A percentile compares a stretch with the other conserved stretches of the same genome.
These are phyloP conservation scores for Salix purpurea DNA, from an alignment of 345 rosid genomes.

Conservation along the genomic window DNA sequence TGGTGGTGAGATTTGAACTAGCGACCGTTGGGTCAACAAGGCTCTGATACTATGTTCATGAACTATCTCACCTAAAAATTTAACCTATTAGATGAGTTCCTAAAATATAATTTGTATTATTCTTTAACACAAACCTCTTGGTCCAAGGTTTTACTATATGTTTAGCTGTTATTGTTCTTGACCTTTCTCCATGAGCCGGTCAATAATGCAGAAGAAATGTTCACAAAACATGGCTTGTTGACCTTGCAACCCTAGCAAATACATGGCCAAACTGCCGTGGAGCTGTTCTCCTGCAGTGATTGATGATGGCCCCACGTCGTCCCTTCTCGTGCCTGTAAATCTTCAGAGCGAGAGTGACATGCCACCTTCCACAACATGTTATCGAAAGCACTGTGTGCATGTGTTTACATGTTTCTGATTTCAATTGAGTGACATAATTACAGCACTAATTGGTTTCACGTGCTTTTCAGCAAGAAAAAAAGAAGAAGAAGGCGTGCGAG, in stretches of 20 bases:
- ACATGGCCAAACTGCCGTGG: not conserved
- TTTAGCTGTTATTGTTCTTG: not conserved
- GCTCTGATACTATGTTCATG: too few species aligned
- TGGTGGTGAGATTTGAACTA: too few species aligned
- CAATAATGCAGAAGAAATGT: not conserved
- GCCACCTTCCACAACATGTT: not conserved
- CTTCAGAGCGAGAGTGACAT: not conserved
- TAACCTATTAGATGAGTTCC: too few species aligned
- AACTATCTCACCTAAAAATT: too few species aligned
- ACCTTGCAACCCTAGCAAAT: constrained; percentile 1
- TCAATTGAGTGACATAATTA: not conserved
- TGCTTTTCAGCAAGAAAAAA: not conserved
- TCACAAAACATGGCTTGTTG: not conserved
- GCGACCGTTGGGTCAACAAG: too few species aligned
- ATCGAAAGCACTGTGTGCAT: not conserved
- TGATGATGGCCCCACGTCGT: not conserved
- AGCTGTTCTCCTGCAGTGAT: not conserved
- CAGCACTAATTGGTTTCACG: constrained; percentile 4
- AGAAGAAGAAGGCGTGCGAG: not conserved
- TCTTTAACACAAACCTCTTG: too few species aligned
- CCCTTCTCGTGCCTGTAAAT: not conserved
- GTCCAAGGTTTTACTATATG: too few species aligned
- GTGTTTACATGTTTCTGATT: not conserved
- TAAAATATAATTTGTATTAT: too few species aligned
- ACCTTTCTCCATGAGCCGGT: not conserved